These are phyloP conservation scores for Thelonectria blattea DNA, from an alignment of 2,329 filamentous ascomycete genomes.

Conservation along the genomic window DNA sequence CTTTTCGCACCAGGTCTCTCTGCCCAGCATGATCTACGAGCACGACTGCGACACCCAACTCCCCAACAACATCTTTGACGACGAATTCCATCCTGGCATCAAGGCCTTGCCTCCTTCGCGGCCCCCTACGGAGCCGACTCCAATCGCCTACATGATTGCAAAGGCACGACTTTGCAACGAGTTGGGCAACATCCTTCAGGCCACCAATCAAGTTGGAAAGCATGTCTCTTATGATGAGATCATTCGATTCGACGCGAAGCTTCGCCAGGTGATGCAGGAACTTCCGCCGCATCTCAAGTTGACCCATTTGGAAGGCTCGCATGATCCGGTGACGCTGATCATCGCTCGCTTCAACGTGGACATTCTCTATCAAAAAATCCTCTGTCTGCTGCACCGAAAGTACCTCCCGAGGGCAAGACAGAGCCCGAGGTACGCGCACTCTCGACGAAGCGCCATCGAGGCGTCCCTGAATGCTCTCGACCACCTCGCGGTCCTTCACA, in stretches of 20 bases:
- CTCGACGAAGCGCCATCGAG: slow-evolving; percentile 82
- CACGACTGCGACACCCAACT: slow-evolving; percentile 77
- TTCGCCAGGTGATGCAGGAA: slow-evolving; percentile 67
- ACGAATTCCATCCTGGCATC: slow-evolving; percentile 75
- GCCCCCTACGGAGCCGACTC: slow-evolving; percentile 73
- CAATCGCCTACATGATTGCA: slow-evolving; percentile 79
- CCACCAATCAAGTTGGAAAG: slow-evolving; percentile 61
- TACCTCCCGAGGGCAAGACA: slow-evolving; percentile 80
- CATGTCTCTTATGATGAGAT: slow-evolving; percentile 69
- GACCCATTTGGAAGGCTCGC: slow-evolving; percentile 74
- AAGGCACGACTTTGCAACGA: slow-evolving; percentile 72
- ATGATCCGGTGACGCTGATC: slow-evolving; percentile 83
- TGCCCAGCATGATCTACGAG: slow-evolving; percentile 73
- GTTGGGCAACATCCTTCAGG: slow-evolving; percentile 75
- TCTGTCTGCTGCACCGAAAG: slow-evolving; percentile 87
- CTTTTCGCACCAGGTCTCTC: slow-evolving; percentile 76
- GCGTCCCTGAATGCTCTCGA: slow-evolving; percentile 82
- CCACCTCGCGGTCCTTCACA: slow-evolving; percentile 77
- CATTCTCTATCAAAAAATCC: slow-evolving; percentile 84
- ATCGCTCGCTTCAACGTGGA: slow-evolving; percentile 86
- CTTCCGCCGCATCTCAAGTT: slow-evolving; percentile 83
- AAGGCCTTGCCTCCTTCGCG: slow-evolving; percentile 71
- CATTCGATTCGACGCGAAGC: slow-evolving; percentile 63
- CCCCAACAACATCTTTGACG: slow-evolving; percentile 80
- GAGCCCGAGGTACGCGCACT: slow-evolving; percentile 83